These are phyloP conservation scores for Amanita thiersii DNA, from an alignment of 768 basidiomycete species.

Conservation along the genomic window DNA sequence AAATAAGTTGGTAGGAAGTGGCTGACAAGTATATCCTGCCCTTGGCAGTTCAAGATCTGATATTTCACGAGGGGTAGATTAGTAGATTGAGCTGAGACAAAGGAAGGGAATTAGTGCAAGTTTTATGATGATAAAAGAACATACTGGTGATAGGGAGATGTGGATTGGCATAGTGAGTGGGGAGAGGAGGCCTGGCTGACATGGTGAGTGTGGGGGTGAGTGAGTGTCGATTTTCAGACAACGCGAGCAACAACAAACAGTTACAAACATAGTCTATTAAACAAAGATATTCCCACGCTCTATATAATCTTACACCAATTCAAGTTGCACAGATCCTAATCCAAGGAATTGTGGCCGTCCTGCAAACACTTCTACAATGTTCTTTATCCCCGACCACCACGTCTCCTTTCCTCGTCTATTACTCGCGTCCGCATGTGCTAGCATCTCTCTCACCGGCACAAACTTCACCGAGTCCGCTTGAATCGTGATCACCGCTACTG, in stretches of 20 bases:
- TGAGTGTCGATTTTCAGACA: conserved; percentile 11
- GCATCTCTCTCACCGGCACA: conserved; percentile 81
- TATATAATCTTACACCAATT: conserved; percentile 15
- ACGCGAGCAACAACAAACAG: conserved; percentile 20
- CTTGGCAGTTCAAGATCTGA: conserved; percentile 84
- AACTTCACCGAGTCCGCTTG: conserved; percentile 75
- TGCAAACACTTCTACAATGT: conserved; percentile 66
- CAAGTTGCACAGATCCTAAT: conserved; percentile 11
- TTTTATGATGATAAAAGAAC: conserved; percentile 13
- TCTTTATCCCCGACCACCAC: conserved; percentile 73
- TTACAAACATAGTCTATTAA: conserved; percentile 20
- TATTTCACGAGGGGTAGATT: conserved; percentile 74
- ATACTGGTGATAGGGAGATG: conserved; percentile 35
- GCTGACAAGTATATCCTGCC: conserved; percentile 62
- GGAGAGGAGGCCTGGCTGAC: conserved; percentile 44
- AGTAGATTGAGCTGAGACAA: conserved; percentile 25
- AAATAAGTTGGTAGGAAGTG: neutral
- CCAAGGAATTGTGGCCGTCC: conserved; percentile 53
- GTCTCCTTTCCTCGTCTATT: conserved; percentile 69
- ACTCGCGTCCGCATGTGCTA: conserved; percentile 84
- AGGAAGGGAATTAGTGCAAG: conserved; percentile 8
- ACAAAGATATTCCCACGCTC: conserved; percentile 22
- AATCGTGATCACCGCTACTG: conserved; percentile 87
- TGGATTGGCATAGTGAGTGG: conserved; percentile 41
- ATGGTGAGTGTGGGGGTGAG: conserved; percentile 14